Conservation (phyloP, 2,329 filamentous ascomycete species). For the Talaromyces verruculosus region DNA sequence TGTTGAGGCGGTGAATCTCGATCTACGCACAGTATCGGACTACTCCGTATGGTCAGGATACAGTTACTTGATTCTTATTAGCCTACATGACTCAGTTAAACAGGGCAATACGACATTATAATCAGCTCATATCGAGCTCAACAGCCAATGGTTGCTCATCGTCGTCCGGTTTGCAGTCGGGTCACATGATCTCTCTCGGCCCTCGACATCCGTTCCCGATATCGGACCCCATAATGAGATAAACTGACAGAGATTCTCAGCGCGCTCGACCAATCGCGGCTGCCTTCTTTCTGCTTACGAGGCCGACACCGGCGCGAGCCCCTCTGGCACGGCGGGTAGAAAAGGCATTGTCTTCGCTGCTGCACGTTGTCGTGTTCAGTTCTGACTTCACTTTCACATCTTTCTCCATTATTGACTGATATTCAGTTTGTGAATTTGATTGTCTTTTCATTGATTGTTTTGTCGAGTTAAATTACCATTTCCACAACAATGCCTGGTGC, state of each 20-base stretch:
- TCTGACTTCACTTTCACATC: not conserved
- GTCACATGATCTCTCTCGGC: not conserved
- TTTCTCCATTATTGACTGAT: not conserved
- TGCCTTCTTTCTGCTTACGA: constrained; percentile 13
- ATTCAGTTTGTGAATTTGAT: not conserved
- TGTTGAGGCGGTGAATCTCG: not conserved
- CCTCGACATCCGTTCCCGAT: constrained; percentile 9
- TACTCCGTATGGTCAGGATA: too few relatives aligned
- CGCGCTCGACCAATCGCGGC: constrained; percentile 9
- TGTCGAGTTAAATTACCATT: constrained; percentile 6
- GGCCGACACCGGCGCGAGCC: constrained; percentile 20
- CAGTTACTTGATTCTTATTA: not conserved
- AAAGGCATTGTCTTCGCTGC: constrained; percentile 16
- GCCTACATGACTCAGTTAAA: constrained; percentile 6
- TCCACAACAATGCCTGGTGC: constrained; percentile 65
- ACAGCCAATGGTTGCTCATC: constrained; percentile 6
- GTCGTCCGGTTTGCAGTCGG: not conserved
- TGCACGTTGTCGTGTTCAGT: constrained; percentile 11
- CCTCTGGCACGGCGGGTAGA: constrained; percentile 19
- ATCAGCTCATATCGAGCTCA: not conserved
- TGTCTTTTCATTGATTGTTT: not conserved
- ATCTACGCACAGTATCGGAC: not conserved
- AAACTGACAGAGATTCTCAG: not conserved
- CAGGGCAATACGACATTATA: not conserved
- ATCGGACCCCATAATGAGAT: not conserved